These are phyloP conservation scores for Russula lepida DNA, from an alignment of 768 basidiomycete genomes.

Conservation along the genomic window DNA sequence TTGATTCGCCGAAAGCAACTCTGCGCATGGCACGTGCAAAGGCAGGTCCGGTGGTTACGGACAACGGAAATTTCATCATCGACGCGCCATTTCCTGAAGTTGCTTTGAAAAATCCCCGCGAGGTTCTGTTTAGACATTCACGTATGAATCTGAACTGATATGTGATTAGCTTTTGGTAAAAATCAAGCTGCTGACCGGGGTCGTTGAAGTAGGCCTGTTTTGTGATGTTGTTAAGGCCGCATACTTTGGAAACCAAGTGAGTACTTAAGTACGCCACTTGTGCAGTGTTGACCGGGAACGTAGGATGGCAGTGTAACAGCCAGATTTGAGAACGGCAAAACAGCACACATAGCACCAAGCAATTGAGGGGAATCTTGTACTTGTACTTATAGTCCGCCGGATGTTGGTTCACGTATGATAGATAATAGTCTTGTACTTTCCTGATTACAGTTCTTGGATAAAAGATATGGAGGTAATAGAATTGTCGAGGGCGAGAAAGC, in stretches of 20 bases:
- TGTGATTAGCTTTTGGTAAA: slow-evolving; percentile 53
- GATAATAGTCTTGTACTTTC: neutral
- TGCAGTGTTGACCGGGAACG: neutral
- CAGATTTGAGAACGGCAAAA: slow-evolving; percentile 2
- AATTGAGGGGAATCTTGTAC: neutral
- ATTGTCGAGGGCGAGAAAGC: neutral
- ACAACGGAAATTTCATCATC: slow-evolving; percentile 97
- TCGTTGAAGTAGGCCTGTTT: slow-evolving; percentile 99
- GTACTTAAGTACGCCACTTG: slow-evolving; percentile 11
- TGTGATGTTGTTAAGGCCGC: slow-evolving; percentile 87
- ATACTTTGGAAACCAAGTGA: slow-evolving; percentile 88
- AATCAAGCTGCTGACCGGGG: slow-evolving; percentile 93
- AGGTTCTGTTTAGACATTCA: slow-evolving; percentile 50
- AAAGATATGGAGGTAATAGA: neutral
- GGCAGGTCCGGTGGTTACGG: slow-evolving; percentile 93
- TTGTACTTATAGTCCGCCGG: slow-evolving; percentile 1
- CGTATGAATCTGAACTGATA: neutral
- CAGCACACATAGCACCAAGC: slow-evolving; percentile 1
- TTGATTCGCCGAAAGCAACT: slow-evolving; percentile 63
- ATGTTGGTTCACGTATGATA: neutral
- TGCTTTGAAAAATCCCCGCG: slow-evolving; percentile 38
- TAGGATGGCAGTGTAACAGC: slow-evolving; percentile 15
- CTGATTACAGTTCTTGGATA: neutral
- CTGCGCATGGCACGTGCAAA: slow-evolving; percentile 90
- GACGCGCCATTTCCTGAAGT: slow-evolving; percentile 84